Base-by-base conservation (phyloP, 805 yeast genomes). In the Candida sakaeoensis region DNA sequence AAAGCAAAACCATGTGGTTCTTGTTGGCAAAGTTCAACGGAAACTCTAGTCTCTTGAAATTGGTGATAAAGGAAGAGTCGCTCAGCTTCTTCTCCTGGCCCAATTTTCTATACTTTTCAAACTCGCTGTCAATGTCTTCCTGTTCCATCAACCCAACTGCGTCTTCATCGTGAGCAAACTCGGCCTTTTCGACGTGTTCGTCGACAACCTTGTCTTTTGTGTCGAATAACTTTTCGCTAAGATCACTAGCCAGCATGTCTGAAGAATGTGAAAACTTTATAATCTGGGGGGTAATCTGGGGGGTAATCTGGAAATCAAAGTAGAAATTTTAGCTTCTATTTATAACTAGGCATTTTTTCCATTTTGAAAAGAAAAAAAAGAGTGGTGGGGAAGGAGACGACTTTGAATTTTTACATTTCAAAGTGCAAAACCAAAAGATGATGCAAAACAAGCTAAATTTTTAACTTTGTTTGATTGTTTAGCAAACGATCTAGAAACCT, bases 11-110 rank as follows among this genome's bases (percentile, higher is more conserved):
- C 70, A 76, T 72, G 51, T 70, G 50, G 27, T 55, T 61, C 42
- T 70, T 73, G 48, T 73, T 64, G 40, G 67, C 46, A 55, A 77
- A 77, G 44, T 69, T 47, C 8, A 70, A 50, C 37, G 65, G 58
- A 44, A 59, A 50, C 37, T 70, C 75, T 8, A 68, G 47, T 5
- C 54, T 47, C 23, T 57, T 50, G 36, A 73, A 22, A 31, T 68
- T 63, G 46, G 65, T 69, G 54, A 64, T 59, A 33, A 63, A 59
- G 0, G 72, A 51, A 5, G 35, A 32, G 36, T 58, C 62, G 26
- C 61, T 52, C 5, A n/a, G 40, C 35, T 60, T 52, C 16, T 55
- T 52, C 23, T 61, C 57, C 16, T 51, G 48, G n/a, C 68, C 63
- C 41, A 58, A 42, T 9, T 40, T 36, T 38, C 65, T 73, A 37